These are phyloP conservation scores for Primulina tabacum DNA, from an alignment of 257 asterid species.

Conservation along the genomic window DNA sequence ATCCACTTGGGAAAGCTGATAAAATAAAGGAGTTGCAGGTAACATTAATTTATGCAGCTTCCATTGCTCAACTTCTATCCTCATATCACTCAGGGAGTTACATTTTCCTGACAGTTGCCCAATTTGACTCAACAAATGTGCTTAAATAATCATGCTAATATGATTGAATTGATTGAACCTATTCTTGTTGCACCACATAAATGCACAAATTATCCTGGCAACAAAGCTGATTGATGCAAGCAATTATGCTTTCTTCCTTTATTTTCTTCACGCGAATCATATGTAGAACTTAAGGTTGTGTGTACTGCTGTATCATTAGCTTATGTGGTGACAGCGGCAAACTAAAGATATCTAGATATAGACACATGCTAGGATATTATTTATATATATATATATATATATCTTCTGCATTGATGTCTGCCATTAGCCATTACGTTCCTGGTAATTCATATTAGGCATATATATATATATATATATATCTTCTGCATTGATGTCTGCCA, in stretches of 20 bases:
- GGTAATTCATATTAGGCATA: not conserved
- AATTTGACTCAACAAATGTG: not conserved
- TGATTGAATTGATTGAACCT: not conserved
- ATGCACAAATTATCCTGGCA: not conserved
- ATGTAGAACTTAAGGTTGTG: too few species aligned
- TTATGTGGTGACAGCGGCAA: not conserved
- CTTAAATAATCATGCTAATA: conserved; percentile 6
- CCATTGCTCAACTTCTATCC: not conserved
- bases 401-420: too few species aligned
- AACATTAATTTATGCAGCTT: conserved; percentile 16
- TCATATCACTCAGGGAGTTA: not conserved
- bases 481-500: not conserved
- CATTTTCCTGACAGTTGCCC: not conserved
- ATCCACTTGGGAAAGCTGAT: conserved; percentile 92
- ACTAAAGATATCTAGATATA: not conserved
- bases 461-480: too few species aligned
- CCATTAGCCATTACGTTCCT: not conserved
- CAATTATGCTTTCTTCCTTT: not conserved
- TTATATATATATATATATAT: too few species aligned
- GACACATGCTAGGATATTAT: not conserved
- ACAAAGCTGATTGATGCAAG: not conserved
- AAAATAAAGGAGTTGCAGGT: conserved; percentile 94
- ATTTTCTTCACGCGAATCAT: not conserved
- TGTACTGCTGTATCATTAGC: too few species aligned
- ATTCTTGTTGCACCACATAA: not conserved